Evolutionary conservation across 768 basidiomycete genomes (phyloP), one percentile per base, ranked within the genome.

Genomic region (Hirschioporus abietinus): DNA sequence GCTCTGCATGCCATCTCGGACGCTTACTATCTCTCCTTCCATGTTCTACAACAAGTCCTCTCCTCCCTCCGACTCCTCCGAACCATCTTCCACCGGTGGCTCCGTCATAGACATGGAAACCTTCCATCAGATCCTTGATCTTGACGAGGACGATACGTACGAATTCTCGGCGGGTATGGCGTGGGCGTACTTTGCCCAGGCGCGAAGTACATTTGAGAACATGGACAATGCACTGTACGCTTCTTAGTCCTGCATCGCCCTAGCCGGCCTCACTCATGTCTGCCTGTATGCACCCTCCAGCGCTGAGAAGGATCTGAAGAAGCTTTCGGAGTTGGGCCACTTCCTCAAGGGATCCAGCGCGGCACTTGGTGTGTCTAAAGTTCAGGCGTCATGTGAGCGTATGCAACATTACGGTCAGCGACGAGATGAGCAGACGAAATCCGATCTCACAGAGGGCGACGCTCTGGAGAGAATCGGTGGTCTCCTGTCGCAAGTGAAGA

Each of bases 261-360:
- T 65, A 70, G n/a, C 64, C 63, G 62, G 27, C 60, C 59, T 60
- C 58, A 20, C 42, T 36, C 58, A 20, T 15, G 35, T 66, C n/a
- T 65, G 63, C 63, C 70, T 36, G 25, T 23, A 62, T 35, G 59
- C 60, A 2, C 35, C 36, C 52, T 26, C 25, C 75, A 93, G 92
- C 68, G 71, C 72, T 52, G 75, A 72, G 25, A 83, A 87, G 68
- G 84, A 95, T 70, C 84, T 96, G 10, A 70, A 72, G 10, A 74
- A 84, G 65, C 85, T 99, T 20, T 90, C 92, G 1, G 78, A 80
- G 20, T 82, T 91, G 10, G 97, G 96, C 0, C 96, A 99, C 78
- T 99, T 93, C 79, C 87, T 99, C 74, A 99, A 99, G 77, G 96
- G 96, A 61, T 98, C 96, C 1, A 96, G 95, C 15, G 96, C 96